Conservation (phyloP, 768 basidiomycete genomes). For the Chiua virens region DNA sequence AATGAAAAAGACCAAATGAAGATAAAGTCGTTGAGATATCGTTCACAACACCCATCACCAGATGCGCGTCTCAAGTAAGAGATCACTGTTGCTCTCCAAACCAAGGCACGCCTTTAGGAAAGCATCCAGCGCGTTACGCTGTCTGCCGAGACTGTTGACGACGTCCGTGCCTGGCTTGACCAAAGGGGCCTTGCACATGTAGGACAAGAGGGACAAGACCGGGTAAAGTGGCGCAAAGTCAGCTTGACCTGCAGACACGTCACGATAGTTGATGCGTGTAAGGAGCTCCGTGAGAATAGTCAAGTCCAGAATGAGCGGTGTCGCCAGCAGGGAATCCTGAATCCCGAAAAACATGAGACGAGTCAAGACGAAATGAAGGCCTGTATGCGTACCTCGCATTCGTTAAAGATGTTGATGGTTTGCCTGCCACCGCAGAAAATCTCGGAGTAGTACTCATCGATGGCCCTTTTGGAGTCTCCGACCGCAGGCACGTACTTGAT, state of each 20-base stretch:
- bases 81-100: conserved; percentile 77
- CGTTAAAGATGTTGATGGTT: conserved; percentile 96
- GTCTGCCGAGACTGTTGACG: conserved; percentile 92
- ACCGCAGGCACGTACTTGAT: conserved; percentile 98
- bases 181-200: conserved; percentile 98
- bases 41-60: conserved; percentile 55
- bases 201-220: conserved; percentile 88
- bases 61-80: conserved; percentile 83
- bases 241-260: conserved; percentile 38
- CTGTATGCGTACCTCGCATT: conserved; percentile 74
- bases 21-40: background rate
- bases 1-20: background rate
- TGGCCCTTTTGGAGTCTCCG: conserved; percentile 97
- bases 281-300: conserved; percentile 91
- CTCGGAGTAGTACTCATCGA: conserved; percentile 99
- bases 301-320: conserved; percentile 93
- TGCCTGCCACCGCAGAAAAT: conserved; percentile 95
- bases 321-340: conserved; percentile 92
- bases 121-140: conserved; percentile 89
- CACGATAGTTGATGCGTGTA: conserved; percentile 89
- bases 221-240: conserved; percentile 87
- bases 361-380: rapidly evolving
- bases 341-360: background rate
- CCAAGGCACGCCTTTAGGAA: conserved; percentile 96
- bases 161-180: conserved; percentile 93